These are phyloP conservation scores for Gentiana macrophylla DNA, from an alignment of 257 asterid genomes.

Conservation along the genomic window DNA sequence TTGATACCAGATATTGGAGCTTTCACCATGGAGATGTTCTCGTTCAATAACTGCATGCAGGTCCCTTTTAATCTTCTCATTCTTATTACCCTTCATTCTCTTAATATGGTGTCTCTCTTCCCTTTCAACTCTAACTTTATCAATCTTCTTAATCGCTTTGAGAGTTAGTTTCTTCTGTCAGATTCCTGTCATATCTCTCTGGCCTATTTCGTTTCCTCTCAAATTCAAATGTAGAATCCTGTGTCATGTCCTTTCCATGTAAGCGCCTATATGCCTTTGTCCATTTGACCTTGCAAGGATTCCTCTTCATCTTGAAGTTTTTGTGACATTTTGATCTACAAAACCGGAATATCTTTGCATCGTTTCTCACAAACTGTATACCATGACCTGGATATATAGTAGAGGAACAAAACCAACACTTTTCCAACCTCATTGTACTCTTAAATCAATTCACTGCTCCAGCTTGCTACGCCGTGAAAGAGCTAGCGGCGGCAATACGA, in stretches of 20 bases:
- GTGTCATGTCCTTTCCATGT: too few species aligned
- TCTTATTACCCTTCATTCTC: conserved; percentile 59
- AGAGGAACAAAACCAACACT: conserved; percentile 93
- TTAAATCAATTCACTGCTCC: conserved; percentile 3
- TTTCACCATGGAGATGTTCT: conserved; percentile 48
- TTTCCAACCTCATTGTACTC: conserved; percentile 74
- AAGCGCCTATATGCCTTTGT: conserved; percentile 80
- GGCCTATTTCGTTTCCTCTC: conserved; percentile 93
- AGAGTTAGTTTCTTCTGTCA: conserved; percentile 43
- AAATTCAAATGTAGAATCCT: conserved; percentile 94
- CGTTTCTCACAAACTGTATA: conserved; percentile 80
- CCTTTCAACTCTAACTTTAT: conserved; percentile 63
- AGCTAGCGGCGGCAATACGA: too few species aligned
- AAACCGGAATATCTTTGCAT: conserved; percentile 85
- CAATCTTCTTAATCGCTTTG: too few species aligned
- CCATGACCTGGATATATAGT: conserved; percentile 83
- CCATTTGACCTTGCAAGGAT: conserved; percentile 86
- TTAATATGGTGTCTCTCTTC: conserved; percentile 38
- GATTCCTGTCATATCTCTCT: conserved; percentile 72
- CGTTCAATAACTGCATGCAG: conserved; percentile 33
- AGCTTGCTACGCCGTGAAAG: neutral
- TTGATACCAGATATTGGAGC: conserved; percentile 42
- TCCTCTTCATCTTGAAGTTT: conserved; percentile 95
- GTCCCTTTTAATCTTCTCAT: conserved; percentile 32
- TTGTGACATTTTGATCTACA: conserved; percentile 89